Evolutionary conservation across 176 grass and related monocot genomes (phyloP), one percentile per base, ranked within the genome.

Genomic region (Carex scoparia): DNA sequence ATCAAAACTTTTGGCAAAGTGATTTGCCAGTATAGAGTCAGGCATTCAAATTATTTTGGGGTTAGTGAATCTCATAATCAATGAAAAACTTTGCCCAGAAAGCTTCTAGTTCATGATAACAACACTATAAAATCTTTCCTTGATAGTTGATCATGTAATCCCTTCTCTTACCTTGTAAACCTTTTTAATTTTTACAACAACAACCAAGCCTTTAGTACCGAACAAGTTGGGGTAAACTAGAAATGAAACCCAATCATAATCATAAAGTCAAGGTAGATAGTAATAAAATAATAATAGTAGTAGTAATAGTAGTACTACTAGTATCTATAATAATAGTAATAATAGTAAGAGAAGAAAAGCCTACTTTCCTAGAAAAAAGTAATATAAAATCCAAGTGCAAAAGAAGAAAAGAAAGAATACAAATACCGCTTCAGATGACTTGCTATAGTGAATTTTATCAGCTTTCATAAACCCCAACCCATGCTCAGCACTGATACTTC

Each of bases 371-470:
- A 12, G 46, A 75, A 12, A 76, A 76, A 30, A 54, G n/a, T 28
- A 74, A 74, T 74, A 74, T n/a, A 53, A 4, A 78, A 56, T 78
- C 0, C 48, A 33, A 35, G 51, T 78, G 74, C 19, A 57, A 57
- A 12, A 57, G 74, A 33, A 56, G 8, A 32, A 30, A 57, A 63
- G 19, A 69, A n/a, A 69, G 57, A 73, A 64, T 73, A 58, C 46
- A 92, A 89, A 70, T 91, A 97, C 92, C 46, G 91, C 91, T 88
- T 94, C 95, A 38, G 88, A 38, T 72, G 95, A 90, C 86, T 98
- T 98, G 86, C 95, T 98, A 84, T 98, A 98, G 71, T 93, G 91
- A 86, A 98, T 98, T 76, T 98, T 95, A 70, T 98, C 87, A 16
- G 93, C 91, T 93, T 98, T 98, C 93, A 95, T 98, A 86, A 90